These are phyloP conservation scores for Fraxinus greggii DNA, from an alignment of 305 asterid species.

Conservation along the genomic window DNA sequence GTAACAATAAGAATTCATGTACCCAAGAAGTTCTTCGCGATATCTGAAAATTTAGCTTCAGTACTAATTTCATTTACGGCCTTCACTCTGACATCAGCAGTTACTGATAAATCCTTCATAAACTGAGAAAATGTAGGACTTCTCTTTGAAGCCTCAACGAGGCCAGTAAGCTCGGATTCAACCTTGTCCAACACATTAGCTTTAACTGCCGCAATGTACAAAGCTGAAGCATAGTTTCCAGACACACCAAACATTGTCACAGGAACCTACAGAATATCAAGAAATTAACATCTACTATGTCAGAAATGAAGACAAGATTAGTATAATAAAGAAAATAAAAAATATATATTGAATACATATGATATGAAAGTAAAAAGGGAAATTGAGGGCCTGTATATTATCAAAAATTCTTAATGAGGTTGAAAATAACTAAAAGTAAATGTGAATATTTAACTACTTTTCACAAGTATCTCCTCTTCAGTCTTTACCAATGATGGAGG, in stretches of 20 bases:
- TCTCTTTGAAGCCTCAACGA: conserved; percentile 69
- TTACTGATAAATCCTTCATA: conserved; percentile 73
- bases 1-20: conserved; percentile 26
- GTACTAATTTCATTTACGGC: conserved; percentile 58
- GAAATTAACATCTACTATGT: neutral
- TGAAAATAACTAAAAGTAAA: neutral
- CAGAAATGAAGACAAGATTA: neutral
- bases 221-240: conserved; percentile 90
- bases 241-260: conserved; percentile 72
- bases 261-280: conserved; percentile 62
- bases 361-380: neutral
- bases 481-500: neutral
- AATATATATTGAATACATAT: neutral
- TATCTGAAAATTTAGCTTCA: conserved; percentile 61
- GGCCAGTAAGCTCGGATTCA: conserved; percentile 66
- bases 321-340: neutral
- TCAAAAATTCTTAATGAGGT: neutral
- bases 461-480: neutral
- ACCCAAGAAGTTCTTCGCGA: conserved; percentile 81
- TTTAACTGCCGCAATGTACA: conserved; percentile 81
- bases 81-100: conserved; percentile 56
- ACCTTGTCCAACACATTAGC: conserved; percentile 76
- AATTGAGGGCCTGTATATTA: neutral
- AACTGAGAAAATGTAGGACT: conserved; percentile 77
- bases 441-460: neutral